Base-by-base conservation (phyloP, 1,139 yeast species). In the Geotrichum histeridarum region DNA sequence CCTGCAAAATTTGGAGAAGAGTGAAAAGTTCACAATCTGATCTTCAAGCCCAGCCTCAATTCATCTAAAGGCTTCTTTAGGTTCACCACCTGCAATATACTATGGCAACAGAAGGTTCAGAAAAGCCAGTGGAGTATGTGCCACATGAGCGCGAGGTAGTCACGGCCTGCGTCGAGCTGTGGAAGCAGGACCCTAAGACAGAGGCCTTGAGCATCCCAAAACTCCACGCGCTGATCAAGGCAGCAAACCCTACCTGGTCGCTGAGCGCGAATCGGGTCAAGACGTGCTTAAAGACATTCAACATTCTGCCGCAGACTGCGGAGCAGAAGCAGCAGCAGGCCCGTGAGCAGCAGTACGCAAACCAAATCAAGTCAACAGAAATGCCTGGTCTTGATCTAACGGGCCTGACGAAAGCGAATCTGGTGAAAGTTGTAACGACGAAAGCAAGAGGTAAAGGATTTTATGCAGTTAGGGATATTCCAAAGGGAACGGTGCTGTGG, bases 121-220 rank as follows among this genome's bases (percentile, higher is more conserved):
- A 11, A 30, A 18, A n/a, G 11, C 11, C 41, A 8, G 32, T 49
- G 35, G 41, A 42, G 36, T 61, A 64, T 49, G 53, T 60, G 5
- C 95, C 94, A 1, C 80, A 78, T 59, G 85, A 82, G 57, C 75
- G 86, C 50, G 82, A 83, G 67, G 74, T 86, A 18, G 83, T 85
- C 14, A 82, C 80, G 54, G 79, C 77, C 42, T 82, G 85, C 30
- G 78, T 84, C 50, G 73, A 75, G 7, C 69, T 84, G 18, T 86
- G 94, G 93, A 82, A 80, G 61, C 77, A 77, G 57, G 89, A 85
- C 61, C 83, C 90, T 1, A 70, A 75, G 2, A 77, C 83, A 12
- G 91, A 84, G 65, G 71, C 77, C 2, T 66, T 83, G 30, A 84
- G 86, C 1, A 70, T 78, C 12, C 72, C 74, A 9, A 82, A 82